Conservation (phyloP, 208 protist species). For the Crithidia sp. region DNA sequence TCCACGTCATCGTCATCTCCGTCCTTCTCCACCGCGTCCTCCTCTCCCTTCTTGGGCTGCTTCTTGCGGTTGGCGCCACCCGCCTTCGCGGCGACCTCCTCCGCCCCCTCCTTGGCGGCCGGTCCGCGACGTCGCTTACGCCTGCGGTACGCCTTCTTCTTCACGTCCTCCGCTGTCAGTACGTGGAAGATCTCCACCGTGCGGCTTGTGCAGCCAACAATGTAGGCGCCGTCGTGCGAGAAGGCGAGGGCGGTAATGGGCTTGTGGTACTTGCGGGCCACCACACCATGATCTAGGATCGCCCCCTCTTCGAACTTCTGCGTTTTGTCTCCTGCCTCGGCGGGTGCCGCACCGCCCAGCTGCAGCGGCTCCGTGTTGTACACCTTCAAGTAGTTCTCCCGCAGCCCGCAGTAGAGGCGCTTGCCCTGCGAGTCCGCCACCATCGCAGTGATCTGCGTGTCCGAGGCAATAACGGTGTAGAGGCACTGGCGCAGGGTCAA, state of each 20-base stretch:
- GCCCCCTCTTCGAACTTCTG: conserved; percentile 13
- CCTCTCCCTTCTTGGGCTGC: conserved; percentile 22
- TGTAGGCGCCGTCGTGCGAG: conserved; percentile 67
- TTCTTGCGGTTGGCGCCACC: conserved; percentile 5
- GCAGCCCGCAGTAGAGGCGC: conserved; percentile 84
- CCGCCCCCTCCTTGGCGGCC: not conserved
- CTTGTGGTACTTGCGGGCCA: conserved; percentile 84
- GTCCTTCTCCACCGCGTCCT: conserved; percentile 10
- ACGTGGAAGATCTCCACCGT: conserved; percentile 87
- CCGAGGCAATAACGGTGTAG: conserved; percentile 85
- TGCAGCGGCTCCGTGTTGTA: conserved; percentile 77
- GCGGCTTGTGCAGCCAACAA: conserved; percentile 84
- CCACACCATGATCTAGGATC: conserved; percentile 69
- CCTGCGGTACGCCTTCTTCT: conserved; percentile 75
- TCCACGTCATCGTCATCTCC: conserved; percentile 32
- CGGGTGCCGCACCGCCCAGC: conserved; percentile 4
- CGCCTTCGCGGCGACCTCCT: not conserved
- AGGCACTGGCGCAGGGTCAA: conserved; percentile 81
- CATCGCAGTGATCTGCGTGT: conserved; percentile 81
- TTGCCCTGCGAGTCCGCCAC: conserved; percentile 59
- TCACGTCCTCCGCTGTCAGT: conserved; percentile 70
- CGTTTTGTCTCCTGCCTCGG: no score
- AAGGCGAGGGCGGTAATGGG: conserved; percentile 75
- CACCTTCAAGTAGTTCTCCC: conserved; percentile 87
- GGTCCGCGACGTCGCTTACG: conserved; percentile 58